Evolutionary conservation across 768 basidiomycete genomes (phyloP), one percentile per base, ranked within the genome.

Genomic region (Auricularia sp.): DNA sequence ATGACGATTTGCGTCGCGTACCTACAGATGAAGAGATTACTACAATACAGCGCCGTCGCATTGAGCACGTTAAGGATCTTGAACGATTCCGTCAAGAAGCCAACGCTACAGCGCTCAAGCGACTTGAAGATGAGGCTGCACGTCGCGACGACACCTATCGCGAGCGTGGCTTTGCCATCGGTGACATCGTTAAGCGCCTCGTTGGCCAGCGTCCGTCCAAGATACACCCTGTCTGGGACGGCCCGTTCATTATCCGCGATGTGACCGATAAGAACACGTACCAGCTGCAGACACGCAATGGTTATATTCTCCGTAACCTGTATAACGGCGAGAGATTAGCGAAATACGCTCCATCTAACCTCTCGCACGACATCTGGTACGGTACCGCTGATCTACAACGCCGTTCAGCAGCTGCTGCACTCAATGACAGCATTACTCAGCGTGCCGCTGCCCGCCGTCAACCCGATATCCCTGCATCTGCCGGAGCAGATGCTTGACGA

Each of bases 11-110:
- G 24, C 62, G 56, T 4, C 24, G 54, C 13, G 66, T 67, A 24
- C 70, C 70, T 18, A 68, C 69, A 24, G 70, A 71, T 44, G 56
- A 56, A n/a, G 69, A 71, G 45, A 69, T 71, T 47, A 65, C 56
- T 24, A 42, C 42, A 14, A 44, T 71, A 14, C 69, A 69, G 66
- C 58, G 63, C 36, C 16, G 44, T 1, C 65, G 70, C 16, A 61
- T 69, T 29, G 68, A 69, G 42, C 67, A 68, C 59, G 62, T 71
- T 62, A 58, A 69, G 47, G 45, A 69, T 47, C 64, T 71, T 36
- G 68, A 68, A 18, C 39, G 58, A 18, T 65, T 67, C 65, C 67
- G 69, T 4, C 29, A 62, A 11, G 68, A 68, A 24, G 63, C 69
- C 33, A 71, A 71, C 61, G 62, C 66, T 29, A 66, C 65, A 45